phyloP scores from a whole-genome alignment of 2,329 filamentous ascomycete genomes.

The Coccinonectria pachysandricola region DNA sequence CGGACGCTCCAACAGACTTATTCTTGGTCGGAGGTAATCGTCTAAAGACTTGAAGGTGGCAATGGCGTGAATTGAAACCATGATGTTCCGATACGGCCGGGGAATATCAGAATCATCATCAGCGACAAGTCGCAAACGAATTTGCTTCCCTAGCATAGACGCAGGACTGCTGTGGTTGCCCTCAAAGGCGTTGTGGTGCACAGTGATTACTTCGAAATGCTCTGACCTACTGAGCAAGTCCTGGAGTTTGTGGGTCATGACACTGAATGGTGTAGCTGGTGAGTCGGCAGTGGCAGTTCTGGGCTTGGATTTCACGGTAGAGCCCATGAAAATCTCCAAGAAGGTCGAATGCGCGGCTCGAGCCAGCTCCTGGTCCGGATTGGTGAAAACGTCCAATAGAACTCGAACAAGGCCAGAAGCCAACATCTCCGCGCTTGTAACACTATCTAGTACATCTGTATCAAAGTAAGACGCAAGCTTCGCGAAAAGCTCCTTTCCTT shows the following conservation, averaged over 20 bases:
- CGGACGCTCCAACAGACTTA: constrained; percentile 64
- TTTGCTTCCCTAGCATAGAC: constrained; percentile 93
- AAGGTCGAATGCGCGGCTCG: constrained; percentile 71
- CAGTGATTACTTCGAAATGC: constrained; percentile 94
- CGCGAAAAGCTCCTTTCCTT: constrained; percentile 59
- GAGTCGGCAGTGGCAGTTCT: constrained; percentile 57
- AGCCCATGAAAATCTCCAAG: constrained; percentile 84
- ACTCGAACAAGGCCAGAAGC: constrained; percentile 83
- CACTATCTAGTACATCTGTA: constrained; percentile 77
- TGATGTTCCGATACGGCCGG: constrained; percentile 78
- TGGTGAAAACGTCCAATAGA: constrained; percentile 72
- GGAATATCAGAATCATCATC: constrained; percentile 89
- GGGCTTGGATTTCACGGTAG: constrained; percentile 52
- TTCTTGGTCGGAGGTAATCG: constrained; percentile 86
- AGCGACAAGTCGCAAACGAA: constrained; percentile 77
- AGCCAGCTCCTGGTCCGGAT: constrained; percentile 50
- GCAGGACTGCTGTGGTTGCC: constrained; percentile 83
- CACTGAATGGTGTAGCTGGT: constrained; percentile 74
- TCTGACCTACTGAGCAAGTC: constrained; percentile 93
- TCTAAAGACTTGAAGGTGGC: constrained; percentile 95
- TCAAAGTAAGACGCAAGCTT: constrained; percentile 77
- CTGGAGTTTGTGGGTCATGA: constrained; percentile 87
- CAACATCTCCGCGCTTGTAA: constrained; percentile 89
- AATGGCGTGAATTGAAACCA: constrained; percentile 97
- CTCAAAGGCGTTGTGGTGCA: constrained; percentile 85